These are phyloP conservation scores for Rasamsonia emersonii DNA, from an alignment of 2,329 filamentous ascomycete species.

Conservation along the genomic window DNA sequence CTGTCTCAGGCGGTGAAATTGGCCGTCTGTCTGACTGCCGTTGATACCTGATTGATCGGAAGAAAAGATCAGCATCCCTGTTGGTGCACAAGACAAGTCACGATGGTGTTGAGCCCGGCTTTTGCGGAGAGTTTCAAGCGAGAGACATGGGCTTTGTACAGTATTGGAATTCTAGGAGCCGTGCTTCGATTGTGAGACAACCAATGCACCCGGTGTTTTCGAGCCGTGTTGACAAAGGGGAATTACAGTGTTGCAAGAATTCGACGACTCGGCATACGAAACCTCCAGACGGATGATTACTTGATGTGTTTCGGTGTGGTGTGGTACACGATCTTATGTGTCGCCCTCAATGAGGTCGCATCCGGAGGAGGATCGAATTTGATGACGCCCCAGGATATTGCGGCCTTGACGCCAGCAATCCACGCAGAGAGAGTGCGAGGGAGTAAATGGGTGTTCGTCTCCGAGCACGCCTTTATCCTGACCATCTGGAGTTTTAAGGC, in stretches of 20 bases:
- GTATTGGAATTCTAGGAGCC: slow-evolving; percentile 28
- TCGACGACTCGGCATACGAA: slow-evolving; percentile 37
- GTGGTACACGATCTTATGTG: slow-evolving; percentile 48
- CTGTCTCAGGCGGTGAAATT: too few species aligned
- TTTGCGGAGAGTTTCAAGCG: slow-evolving; percentile 21
- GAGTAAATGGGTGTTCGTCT: slow-evolving; percentile 55
- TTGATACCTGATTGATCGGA: too few species aligned
- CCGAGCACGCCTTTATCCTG: slow-evolving; percentile 55
- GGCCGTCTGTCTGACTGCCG: too few species aligned
- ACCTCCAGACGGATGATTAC: slow-evolving; percentile 48
- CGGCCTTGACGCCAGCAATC: slow-evolving; percentile 38
- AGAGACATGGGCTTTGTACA: slow-evolving; percentile 36
- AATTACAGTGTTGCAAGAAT: slow-evolving; percentile 27
- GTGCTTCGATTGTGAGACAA: slow-evolving; percentile 33
- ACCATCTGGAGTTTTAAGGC: slow-evolving; percentile 44
- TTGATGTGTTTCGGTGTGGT: slow-evolving; percentile 48
- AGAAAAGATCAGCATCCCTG: too few species aligned
- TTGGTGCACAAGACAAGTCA: slow-evolving; percentile 4
- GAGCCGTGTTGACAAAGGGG: slow-evolving; percentile 13
- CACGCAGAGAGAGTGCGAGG: slow-evolving; percentile 40
- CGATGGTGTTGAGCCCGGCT: slow-evolving; percentile 20
- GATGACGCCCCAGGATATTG: slow-evolving; percentile 42
- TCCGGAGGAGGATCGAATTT: slow-evolving; percentile 51
- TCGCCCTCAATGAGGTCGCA: slow-evolving; percentile 47
- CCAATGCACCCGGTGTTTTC: slow-evolving; percentile 20